A percentile compares a stretch with the other conserved stretches of the same genome.
phyloP scores from a whole-genome alignment of 495 filamentous ascomycete species.

The Cudoniella acicularis region DNA sequence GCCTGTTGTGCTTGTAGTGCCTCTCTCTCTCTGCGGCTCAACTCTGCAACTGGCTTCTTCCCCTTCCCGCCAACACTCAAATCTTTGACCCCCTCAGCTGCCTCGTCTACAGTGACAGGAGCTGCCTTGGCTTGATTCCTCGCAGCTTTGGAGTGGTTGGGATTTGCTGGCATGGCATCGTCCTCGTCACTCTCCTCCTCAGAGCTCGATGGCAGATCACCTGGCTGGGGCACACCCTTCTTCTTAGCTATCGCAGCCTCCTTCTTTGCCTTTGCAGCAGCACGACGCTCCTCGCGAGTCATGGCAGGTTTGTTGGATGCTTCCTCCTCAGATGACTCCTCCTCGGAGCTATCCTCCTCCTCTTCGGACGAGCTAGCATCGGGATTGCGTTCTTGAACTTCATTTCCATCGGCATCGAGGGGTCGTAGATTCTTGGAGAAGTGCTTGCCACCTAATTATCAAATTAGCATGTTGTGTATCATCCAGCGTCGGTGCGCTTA shows the following conservation, averaged over 20 bases:
- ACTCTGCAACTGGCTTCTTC: constrained; percentile 43
- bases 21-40: constrained; percentile 83
- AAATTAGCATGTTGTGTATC: neutral
- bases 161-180: constrained; percentile 74
- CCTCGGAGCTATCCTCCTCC: constrained; percentile 42
- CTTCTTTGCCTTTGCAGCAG: constrained; percentile 87
- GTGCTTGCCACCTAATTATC: constrained; percentile 82
- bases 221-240: constrained; percentile 64
- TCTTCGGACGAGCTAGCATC: constrained; percentile 43
- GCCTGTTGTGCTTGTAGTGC: constrained; percentile 83
- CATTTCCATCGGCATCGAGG: constrained; percentile 79
- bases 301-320: constrained; percentile 46
- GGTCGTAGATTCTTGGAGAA: constrained; percentile 88
- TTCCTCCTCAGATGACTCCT: constrained; percentile 45
- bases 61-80: constrained; percentile 34
- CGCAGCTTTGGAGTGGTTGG: constrained; percentile 76
- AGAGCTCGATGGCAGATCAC: constrained; percentile 74
- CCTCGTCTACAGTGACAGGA: constrained; percentile 38
- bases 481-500: constrained; percentile 36
- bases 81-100: constrained; percentile 44
- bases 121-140: constrained; percentile 46
- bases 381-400: constrained; percentile 61
- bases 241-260: constrained; percentile 76
- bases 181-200: constrained; percentile 61
- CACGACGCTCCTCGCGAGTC: constrained; percentile 84